These are phyloP conservation scores for Persicaria tinctoria DNA, from an alignment of 148 eudicot genomes.

Conservation along the genomic window DNA sequence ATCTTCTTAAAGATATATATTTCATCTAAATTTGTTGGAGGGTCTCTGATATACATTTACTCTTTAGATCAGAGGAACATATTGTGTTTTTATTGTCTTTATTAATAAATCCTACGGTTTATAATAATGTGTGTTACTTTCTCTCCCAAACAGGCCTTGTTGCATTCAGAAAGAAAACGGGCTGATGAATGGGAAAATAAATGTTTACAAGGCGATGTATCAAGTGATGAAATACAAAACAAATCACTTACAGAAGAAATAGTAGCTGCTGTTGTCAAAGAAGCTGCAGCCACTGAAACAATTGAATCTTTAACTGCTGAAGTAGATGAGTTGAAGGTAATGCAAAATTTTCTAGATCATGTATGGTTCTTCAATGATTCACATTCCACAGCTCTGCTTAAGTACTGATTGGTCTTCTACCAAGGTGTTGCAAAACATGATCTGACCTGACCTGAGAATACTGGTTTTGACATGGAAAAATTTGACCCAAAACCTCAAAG, in stretches of 20 bases:
- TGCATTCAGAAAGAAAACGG: conserved; percentile 42
- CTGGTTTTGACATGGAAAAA: too few relatives aligned
- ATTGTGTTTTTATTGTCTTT: too few relatives aligned
- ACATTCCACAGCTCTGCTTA: background rate
- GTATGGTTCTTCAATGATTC: background rate
- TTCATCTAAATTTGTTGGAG: too few relatives aligned
- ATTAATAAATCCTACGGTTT: too few relatives aligned
- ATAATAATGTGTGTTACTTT: background rate
- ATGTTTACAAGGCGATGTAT: conserved; percentile 27
- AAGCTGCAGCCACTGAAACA: background rate
- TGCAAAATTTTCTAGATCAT: background rate
- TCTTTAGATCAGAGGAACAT: too few relatives aligned
- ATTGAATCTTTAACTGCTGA: background rate
- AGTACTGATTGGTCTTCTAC: background rate
- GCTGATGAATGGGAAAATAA: conserved; percentile 51
- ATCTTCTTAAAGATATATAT: too few relatives aligned
- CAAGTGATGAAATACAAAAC: background rate
- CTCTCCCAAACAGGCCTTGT: background rate
- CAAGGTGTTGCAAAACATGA: too few relatives aligned
- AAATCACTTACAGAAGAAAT: background rate
- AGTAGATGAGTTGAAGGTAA: conserved; percentile 6
- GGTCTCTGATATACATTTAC: too few relatives aligned
- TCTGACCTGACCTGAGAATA: too few relatives aligned
- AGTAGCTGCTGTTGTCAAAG: background rate
- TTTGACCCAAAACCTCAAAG: too few relatives aligned